Evolutionary conservation across 768 basidiomycete genomes (phyloP).

Genomic region (Suillus weaverae): DNA sequence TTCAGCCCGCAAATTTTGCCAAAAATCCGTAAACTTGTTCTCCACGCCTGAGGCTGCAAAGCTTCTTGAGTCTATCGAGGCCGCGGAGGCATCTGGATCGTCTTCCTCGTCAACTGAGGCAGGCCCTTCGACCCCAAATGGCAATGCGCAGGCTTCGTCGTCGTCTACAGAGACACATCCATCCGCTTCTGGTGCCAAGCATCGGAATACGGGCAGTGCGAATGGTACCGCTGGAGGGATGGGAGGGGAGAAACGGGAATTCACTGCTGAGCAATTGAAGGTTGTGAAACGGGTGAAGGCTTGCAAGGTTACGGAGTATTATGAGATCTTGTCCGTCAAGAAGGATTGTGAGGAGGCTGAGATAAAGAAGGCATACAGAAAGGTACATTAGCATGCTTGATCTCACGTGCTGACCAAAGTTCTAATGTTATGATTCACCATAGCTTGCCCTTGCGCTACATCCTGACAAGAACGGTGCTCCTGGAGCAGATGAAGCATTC

Average conservation of each 20-base stretch:
- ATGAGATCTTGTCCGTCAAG: conserved; percentile 83
- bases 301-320: conserved; percentile 90
- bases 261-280: conserved; percentile 78
- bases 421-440: conserved; percentile 10
- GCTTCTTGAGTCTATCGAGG: conserved; percentile 66
- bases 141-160: conserved; percentile 42
- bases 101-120: conserved; percentile 39
- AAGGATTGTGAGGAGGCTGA: conserved; percentile 81
- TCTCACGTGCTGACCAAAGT: neutral
- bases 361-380: conserved; percentile 94
- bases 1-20: conserved; percentile 84
- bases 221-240: conserved; percentile 61
- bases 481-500: conserved; percentile 98
- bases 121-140: conserved; percentile 36
- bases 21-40: conserved; percentile 84
- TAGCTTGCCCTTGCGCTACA: conserved; percentile 88
- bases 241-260: conserved; percentile 78
- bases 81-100: conserved; percentile 42
- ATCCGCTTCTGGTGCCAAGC: conserved; percentile 70
- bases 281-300: conserved; percentile 83
- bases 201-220: conserved; percentile 45
- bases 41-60: conserved; percentile 72
- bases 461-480: conserved; percentile 94
- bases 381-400: conserved; percentile 52
- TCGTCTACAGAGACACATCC: conserved; percentile 68